Evolutionary conservation across 768 basidiomycete genomes (phyloP), one percentile per base, ranked within the genome.

Genomic region (Podaxis sp.): DNA sequence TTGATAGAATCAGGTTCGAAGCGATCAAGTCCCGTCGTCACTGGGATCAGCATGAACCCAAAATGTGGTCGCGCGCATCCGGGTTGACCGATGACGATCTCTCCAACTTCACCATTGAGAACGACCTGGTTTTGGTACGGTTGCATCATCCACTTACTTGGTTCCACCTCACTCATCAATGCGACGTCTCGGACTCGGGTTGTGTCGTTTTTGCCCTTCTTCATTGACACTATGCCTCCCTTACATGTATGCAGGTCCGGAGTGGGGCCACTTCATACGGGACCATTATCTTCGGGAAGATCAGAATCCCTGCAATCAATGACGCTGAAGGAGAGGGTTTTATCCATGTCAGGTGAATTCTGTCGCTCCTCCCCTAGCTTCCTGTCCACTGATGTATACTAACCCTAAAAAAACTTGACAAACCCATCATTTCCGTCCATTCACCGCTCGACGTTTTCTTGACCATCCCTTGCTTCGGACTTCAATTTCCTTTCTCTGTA

Each of bases 1-100:
- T 83, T 35, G 75, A 70, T 48, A 69, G 67, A 13, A 87, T 93
- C 77, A 90, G 87, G 74, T 48, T 71, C n/a, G 85, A 83, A 68
- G 85, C 91, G 65, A 47, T 85, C 61, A 82, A 79, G 61, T 89
- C 88, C 52, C 86, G 91, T 60, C 79, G 72, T 55, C 64, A 88
- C 62, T 91, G 90, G 91, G 78, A 90, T 73, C 76, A 79, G 63
- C 89, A 91, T 68, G 86, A 88, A 70, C 85, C 85, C 59, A 77
- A 71, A 65, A 81, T 91, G 89, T 91, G 88, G 87, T 76, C 80
- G 11, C 78, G 87, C 37, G 89, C 86, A 0, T 63, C 65, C 48
- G 74, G 70, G 13, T 67, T 90, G 32, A 75, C 79, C 37, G 83
- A 92, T 67, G 51, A 72, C 0, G 73, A 85, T 25, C 75, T 91